Percentiles rank a stretch among this genome's conserved stretches.
Evolutionary conservation across 2,329 filamentous ascomycete genomes (phyloP).

Genomic region (Nothopassalora personata): DNA sequence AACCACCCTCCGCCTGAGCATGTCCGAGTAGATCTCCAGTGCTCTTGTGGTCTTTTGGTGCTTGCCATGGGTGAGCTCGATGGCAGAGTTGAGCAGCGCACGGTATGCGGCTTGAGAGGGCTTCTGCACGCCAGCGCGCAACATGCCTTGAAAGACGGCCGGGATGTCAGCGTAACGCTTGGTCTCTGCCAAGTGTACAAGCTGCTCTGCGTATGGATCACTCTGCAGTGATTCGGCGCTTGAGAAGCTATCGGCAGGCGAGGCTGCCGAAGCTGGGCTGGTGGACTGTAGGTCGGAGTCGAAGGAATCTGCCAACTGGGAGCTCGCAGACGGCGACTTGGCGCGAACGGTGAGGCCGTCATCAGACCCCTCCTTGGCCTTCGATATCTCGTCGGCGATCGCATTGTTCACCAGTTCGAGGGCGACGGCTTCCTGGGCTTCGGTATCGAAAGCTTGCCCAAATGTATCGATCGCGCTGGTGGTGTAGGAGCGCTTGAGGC

Average conservation of each 20-base stretch:
- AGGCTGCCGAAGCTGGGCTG: conserved; percentile 25
- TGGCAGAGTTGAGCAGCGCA: conserved; percentile 76
- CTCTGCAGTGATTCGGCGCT: conserved; percentile 58
- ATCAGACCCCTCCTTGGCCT: conserved; percentile 48
- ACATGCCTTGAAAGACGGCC: conserved; percentile 82
- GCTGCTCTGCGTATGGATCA: conserved; percentile 69
- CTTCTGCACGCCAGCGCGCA: conserved; percentile 71
- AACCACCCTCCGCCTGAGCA: conserved; percentile 77
- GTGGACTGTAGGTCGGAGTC: conserved; percentile 19
- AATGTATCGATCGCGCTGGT: conserved; percentile 56
- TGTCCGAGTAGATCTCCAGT: conserved; percentile 91
- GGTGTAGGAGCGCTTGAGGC: conserved; percentile 47
- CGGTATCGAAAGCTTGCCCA: conserved; percentile 48
- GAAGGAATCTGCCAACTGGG: conserved; percentile 11
- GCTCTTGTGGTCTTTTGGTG: conserved; percentile 85
- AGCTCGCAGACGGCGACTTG: conserved; percentile 14
- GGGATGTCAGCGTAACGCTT: conserved; percentile 83
- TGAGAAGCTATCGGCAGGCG: conserved; percentile 27
- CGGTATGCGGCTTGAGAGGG: conserved; percentile 89
- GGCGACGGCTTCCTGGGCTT: conserved; percentile 48
- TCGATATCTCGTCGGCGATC: conserved; percentile 71
- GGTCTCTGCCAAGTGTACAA: conserved; percentile 66
- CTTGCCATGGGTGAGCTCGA: conserved; percentile 71
- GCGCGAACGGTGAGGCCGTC: conserved; percentile 21
- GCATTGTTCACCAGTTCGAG: conserved; percentile 81